Evolutionary conservation across 805 yeast genomes (phyloP).

Genomic region (Candida endomychidarum): DNA sequence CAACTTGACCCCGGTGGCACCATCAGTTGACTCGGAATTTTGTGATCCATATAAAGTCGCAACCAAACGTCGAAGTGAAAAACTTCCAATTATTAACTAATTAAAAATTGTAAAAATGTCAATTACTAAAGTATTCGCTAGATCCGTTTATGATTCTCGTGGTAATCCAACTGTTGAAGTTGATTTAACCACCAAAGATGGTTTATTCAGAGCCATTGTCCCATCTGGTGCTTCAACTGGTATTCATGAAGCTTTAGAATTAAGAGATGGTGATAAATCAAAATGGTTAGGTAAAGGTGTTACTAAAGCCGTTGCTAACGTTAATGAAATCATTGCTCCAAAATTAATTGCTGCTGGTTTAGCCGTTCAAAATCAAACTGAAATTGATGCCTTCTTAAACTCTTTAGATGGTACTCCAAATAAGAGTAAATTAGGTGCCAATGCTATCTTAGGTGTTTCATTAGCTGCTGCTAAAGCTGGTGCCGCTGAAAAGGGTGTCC

Average conservation of each 20-base stretch:
- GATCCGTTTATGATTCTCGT: constrained; percentile 99
- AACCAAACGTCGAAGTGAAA: constrained; percentile 2
- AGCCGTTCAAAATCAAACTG: constrained; percentile 83
- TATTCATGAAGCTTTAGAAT: constrained; percentile 96
- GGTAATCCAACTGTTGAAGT: constrained; percentile 99
- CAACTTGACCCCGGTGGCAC: neutral
- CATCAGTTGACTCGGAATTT: constrained; percentile 14
- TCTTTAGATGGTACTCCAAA: constrained; percentile 94
- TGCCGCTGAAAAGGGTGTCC: constrained; percentile 92
- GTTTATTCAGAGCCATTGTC: constrained; percentile 94
- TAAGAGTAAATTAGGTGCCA: constrained; percentile 97
- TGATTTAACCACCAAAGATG: constrained; percentile 88
- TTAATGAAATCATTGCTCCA: constrained; percentile 92
- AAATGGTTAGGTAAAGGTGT: constrained; percentile 99
- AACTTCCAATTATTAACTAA: constrained; percentile 4
- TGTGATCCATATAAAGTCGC: constrained; percentile 17
- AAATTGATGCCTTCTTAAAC: constrained; percentile 82
- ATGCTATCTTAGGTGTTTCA: constrained; percentile 97
- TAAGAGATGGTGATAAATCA: constrained; percentile 96
- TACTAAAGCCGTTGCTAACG: constrained; percentile 92
- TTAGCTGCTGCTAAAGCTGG: constrained; percentile 97
- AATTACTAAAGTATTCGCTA: constrained; percentile 82
- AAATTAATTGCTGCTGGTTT: constrained; percentile 79
- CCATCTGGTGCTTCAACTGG: constrained; percentile 99
- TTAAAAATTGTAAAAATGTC: constrained; percentile 55